These are phyloP conservation scores for Chondrostereum purpureum DNA, from an alignment of 1,284 basidiomycete species.

Conservation along the genomic window DNA sequence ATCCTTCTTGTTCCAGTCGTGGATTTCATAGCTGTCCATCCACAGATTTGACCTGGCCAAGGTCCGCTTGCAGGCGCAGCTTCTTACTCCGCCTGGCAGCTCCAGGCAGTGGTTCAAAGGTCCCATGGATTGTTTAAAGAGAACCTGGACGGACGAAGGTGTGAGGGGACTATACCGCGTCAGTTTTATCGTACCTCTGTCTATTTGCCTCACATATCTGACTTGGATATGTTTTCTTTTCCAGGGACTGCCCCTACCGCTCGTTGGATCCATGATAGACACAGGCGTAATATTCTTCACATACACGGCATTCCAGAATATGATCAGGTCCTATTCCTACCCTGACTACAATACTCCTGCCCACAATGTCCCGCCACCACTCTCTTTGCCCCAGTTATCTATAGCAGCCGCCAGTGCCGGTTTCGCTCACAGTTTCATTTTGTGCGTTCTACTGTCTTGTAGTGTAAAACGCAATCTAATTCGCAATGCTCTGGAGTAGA, in stretches of 20 bases:
- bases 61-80: constrained; percentile 84
- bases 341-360: neutral
- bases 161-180: constrained; percentile 83
- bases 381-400: constrained; percentile 66
- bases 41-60: constrained; percentile 58
- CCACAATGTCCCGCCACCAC: constrained; percentile 27
- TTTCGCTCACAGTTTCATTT: constrained; percentile 76
- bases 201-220: no score
- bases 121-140: constrained; percentile 77
- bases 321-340: constrained; percentile 34
- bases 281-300: constrained; percentile 87
- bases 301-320: constrained; percentile 79
- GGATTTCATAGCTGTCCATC: constrained; percentile 18
- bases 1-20: constrained; percentile 56
- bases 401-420: constrained; percentile 86
- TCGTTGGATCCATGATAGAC: constrained; percentile 89
- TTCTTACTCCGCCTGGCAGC: constrained; percentile 45
- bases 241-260: constrained; percentile 87
- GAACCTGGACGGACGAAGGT: constrained; percentile 80
- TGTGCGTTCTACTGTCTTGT: constrained; percentile 48
- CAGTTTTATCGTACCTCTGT: no score
- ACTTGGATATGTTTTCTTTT: no score
- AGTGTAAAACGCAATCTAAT: no score
- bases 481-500: constrained; percentile 29
- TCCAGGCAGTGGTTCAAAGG: constrained; percentile 69